Percentiles rank a stretch among this genome's conserved stretches.
Conservation (phyloP, 1,284 basidiomycete genomes). For the Ustilago sp. region DNA sequence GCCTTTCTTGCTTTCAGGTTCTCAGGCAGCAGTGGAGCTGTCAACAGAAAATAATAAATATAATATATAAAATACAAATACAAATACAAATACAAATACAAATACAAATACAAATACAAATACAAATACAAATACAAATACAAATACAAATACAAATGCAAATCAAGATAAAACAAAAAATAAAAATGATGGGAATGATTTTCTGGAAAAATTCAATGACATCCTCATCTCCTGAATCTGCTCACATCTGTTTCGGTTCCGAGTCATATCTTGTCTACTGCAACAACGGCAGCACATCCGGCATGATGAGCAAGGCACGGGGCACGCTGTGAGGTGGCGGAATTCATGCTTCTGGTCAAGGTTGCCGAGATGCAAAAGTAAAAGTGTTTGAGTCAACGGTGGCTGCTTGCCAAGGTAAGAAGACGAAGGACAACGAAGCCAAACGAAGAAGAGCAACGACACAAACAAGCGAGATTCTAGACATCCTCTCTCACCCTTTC, state of each 20-base stretch:
- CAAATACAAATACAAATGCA: too few relatives aligned
- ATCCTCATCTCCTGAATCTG: background rate
- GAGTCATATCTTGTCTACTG: background rate
- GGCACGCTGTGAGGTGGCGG: background rate
- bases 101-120: too few relatives aligned
- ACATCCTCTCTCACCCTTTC: background rate
- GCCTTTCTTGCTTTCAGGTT: background rate
- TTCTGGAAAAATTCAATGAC: background rate
- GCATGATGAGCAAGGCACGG: background rate
- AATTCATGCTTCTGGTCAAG: background rate
- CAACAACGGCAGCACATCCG: too few relatives aligned
- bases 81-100: too few relatives aligned
- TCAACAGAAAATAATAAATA: background rate
- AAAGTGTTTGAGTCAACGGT: background rate
- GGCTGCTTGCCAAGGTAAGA: background rate
- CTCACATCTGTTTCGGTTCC: background rate
- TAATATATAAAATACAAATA: background rate
- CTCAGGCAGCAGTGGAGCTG: conserved; percentile 5
- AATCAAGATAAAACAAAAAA: background rate
- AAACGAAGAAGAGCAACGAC: conserved; percentile 2
- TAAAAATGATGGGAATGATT: background rate
- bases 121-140: background rate
- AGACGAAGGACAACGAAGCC: conserved; percentile 10
- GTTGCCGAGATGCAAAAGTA: background rate
- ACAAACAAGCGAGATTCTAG: background rate